Evolutionary conservation across 2,329 filamentous ascomycete genomes (phyloP).

Genomic region (Aureobasidium musti): DNA sequence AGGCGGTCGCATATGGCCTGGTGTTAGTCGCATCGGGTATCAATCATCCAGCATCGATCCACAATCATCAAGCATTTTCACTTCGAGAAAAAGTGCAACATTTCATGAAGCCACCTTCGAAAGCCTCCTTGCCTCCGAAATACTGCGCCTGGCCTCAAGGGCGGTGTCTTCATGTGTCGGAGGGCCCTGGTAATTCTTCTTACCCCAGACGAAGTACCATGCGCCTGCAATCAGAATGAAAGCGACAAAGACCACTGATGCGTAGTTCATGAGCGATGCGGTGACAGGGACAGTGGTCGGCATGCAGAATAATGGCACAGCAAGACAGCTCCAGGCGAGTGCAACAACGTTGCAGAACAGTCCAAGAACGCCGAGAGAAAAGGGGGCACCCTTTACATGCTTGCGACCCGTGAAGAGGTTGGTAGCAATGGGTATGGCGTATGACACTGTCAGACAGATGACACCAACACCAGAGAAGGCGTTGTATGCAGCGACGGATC

Average conservation of each 20-base stretch:
- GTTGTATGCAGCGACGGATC: conserved; percentile 68
- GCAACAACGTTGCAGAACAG: conserved; percentile 64
- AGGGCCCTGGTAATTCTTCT: conserved; percentile 67
- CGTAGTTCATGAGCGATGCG: conserved; percentile 67
- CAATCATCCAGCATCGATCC: conserved; percentile 11
- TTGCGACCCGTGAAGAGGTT: conserved; percentile 63
- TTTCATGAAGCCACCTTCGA: conserved; percentile 5
- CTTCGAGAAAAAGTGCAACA: neutral
- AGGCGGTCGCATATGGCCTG: conserved; percentile 21
- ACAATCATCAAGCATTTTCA: conserved; percentile 18
- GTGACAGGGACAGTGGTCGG: conserved; percentile 64
- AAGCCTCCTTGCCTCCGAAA: conserved; percentile 8
- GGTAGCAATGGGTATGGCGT: conserved; percentile 66
- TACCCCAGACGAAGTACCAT: conserved; percentile 72
- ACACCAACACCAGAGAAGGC: conserved; percentile 66
- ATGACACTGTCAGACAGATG: conserved; percentile 68
- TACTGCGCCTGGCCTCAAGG: conserved; percentile 14
- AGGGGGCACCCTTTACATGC: conserved; percentile 59
- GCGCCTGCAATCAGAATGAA: conserved; percentile 61
- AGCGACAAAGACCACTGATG: conserved; percentile 70
- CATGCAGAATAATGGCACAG: conserved; percentile 74
- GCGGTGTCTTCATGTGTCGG: conserved; percentile 42
- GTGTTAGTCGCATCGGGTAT: conserved; percentile 18
- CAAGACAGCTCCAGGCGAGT: conserved; percentile 66
- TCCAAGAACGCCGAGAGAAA: conserved; percentile 64